Percentiles rank a stretch among this genome's conserved stretches.
phyloP scores from a whole-genome alignment of 2,329 filamentous ascomycete species.

The Chrysoporthe cubensis region DNA sequence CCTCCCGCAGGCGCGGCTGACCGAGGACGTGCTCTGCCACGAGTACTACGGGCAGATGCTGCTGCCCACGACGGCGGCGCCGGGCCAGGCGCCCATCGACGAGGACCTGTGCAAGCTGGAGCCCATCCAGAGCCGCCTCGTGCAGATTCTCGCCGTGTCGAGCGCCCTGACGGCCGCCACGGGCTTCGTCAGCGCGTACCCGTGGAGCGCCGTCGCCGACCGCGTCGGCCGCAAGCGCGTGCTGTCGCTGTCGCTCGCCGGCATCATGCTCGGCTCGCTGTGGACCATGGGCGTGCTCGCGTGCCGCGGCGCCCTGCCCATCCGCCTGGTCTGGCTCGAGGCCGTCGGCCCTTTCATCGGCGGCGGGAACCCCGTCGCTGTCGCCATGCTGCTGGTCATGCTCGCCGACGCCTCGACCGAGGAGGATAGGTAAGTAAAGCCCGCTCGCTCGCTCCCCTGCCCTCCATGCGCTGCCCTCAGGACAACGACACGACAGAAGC shows the following conservation, averaged over 20 bases:
- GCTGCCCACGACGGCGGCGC: no score
- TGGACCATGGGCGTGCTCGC: conserved; percentile 11
- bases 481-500: no score
- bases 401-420: conserved; percentile 15
- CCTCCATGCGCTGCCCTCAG: no score
- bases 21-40: conserved; percentile 19
- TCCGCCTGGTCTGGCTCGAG: conserved; percentile 20
- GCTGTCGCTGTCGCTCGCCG: conserved; percentile 10
- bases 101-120: conserved; percentile 26
- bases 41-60: conserved; percentile 12
- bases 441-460: no score
- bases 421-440: conserved; percentile 16
- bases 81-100: conserved; percentile 15
- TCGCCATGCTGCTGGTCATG: conserved; percentile 13
- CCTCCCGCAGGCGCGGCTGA: conserved; percentile 10
- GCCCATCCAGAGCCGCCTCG: conserved; percentile 18
- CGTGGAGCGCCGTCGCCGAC: conserved; percentile 21
- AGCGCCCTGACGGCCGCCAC: conserved; percentile 2
- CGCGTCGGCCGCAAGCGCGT: conserved; percentile 18
- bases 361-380: conserved; percentile 4
- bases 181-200: conserved; percentile 7
- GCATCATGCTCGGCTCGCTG: conserved; percentile 6
- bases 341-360: neutral
- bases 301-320: conserved; percentile 4
- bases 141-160: conserved; percentile 14